Percentiles rank a stretch among this genome's conserved stretches.
Conservation (phyloP, 1,139 yeast genomes). For the Diutina siamensis region DNA sequence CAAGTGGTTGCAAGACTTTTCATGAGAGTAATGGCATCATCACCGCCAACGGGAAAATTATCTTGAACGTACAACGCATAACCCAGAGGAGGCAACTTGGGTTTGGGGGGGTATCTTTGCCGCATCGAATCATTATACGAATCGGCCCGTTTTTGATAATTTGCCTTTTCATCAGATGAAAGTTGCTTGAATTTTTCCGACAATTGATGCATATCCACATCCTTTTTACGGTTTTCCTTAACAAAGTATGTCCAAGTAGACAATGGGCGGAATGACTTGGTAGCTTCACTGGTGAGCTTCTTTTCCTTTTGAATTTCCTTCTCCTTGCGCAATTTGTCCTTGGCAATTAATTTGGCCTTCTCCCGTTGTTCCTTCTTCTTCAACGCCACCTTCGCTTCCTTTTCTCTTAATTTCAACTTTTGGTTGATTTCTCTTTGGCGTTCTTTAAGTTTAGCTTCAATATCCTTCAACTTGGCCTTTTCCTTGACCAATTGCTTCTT, state of each 20-base stretch:
- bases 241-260: conserved; percentile 21
- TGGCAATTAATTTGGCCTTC: conserved; percentile 8
- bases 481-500: conserved; percentile 7
- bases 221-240: conserved; percentile 13
- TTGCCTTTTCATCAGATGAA: conserved; percentile 18
- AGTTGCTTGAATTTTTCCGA: conserved; percentile 16
- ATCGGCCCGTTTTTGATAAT: conserved; percentile 16
- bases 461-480: conserved; percentile 1
- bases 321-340: conserved; percentile 8
- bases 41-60: conserved; percentile 16
- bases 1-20: conserved; percentile 17
- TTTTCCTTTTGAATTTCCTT: conserved; percentile 10
- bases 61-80: conserved; percentile 23
- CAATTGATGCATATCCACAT: conserved; percentile 13
- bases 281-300: conserved; percentile 16
- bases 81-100: conserved; percentile 18
- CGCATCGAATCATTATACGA: conserved; percentile 18
- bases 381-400: conserved; percentile 11
- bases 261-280: conserved; percentile 18
- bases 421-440: conserved; percentile 1
- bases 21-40: conserved; percentile 16
- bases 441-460: conserved; percentile 7
- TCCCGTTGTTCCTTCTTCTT: conserved; percentile 11
- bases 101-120: conserved; percentile 22
- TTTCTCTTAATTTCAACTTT: conserved; percentile 6